Evolutionary conservation across 257 asterid species (phyloP).

Genomic region (Rubia yunnanensis): DNA sequence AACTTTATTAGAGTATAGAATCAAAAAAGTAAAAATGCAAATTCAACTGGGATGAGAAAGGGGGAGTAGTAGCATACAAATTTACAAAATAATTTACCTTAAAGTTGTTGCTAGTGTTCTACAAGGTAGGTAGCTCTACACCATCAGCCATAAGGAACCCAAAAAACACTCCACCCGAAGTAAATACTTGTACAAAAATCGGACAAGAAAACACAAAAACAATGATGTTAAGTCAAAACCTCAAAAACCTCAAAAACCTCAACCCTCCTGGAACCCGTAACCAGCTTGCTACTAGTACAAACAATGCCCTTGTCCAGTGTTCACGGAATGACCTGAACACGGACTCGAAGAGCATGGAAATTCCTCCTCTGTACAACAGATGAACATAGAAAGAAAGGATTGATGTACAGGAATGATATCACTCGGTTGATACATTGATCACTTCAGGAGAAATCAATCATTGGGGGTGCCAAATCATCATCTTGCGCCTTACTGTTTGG

Average conservation of each 20-base stretch:
- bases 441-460: conserved; percentile 64
- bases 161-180: neutral
- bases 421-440: neutral
- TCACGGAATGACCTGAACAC: too few species aligned
- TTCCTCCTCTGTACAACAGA: neutral
- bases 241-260: neutral
- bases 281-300: neutral
- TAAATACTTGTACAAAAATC: neutral
- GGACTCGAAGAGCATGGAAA: neutral
- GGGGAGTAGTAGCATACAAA: neutral
- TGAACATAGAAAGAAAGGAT: neutral
- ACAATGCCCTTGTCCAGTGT: too few species aligned
- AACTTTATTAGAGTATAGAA: too few species aligned
- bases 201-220: conserved; percentile 1
- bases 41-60: too few species aligned
- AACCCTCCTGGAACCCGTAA: neutral
- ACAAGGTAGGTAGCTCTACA: neutral
- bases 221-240: neutral
- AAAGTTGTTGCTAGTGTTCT: neutral
- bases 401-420: neutral
- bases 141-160: neutral
- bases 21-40: too few species aligned
- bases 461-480: conserved; percentile 41
- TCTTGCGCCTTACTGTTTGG: conserved; percentile 30
- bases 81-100: neutral